Evolutionary conservation across 305 asterid species (phyloP).

Genomic region (Vinca major): DNA sequence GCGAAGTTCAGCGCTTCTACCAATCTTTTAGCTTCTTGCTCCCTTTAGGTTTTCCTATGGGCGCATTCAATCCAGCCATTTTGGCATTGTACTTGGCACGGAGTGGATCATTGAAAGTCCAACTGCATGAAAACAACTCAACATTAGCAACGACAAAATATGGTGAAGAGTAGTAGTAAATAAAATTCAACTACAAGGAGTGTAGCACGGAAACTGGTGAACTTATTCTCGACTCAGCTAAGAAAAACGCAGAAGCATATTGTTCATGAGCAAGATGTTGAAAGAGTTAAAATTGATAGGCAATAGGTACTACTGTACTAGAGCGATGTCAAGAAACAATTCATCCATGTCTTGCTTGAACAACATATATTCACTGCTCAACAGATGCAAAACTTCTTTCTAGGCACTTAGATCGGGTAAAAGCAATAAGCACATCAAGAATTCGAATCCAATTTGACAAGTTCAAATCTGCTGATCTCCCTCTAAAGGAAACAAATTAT

Average conservation of each 20-base stretch:
- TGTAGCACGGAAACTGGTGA: background rate
- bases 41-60: conserved; percentile 77
- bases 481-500: background rate
- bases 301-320: background rate
- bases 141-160: conserved; percentile 1
- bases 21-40: conserved; percentile 90
- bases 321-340: background rate
- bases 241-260: background rate
- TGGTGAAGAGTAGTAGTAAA: background rate
- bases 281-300: background rate
- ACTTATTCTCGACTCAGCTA: background rate
- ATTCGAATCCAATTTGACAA: background rate
- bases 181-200: background rate
- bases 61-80: conserved; percentile 90
- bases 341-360: background rate
- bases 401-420: background rate
- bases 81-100: conserved; percentile 78
- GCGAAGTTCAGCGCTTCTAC: conserved; percentile 41
- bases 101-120: conserved; percentile 83
- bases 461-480: background rate
- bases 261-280: background rate
- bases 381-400: background rate
- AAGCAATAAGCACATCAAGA: background rate
- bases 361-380: background rate
- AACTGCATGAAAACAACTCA: conserved; percentile 42